These are phyloP conservation scores for Aureobasidium sp. DNA, from an alignment of 2,329 filamentous ascomycete genomes.

Conservation along the genomic window DNA sequence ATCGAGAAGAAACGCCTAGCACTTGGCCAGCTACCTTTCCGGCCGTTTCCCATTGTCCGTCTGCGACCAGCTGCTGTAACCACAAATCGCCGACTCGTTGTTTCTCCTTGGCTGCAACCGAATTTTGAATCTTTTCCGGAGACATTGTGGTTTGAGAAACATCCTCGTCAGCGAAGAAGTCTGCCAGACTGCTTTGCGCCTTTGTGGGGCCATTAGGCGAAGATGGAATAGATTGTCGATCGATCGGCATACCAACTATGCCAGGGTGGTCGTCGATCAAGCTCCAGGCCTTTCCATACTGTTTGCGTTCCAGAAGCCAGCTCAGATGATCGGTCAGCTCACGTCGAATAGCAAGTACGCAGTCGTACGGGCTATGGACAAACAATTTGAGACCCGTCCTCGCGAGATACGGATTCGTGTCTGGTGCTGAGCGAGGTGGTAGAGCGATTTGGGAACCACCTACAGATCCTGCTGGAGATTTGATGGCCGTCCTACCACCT, in stretches of 20 bases:
- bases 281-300: conserved; percentile 82
- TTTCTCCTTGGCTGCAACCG: conserved; percentile 77
- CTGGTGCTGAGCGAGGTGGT: conserved; percentile 17
- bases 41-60: conserved; percentile 67
- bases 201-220: conserved; percentile 41
- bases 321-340: conserved; percentile 77
- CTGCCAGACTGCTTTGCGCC: conserved; percentile 41
- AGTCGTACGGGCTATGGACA: conserved; percentile 94
- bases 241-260: conserved; percentile 39
- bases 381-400: conserved; percentile 71
- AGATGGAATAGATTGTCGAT: conserved; percentile 28
- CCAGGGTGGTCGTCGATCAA: conserved; percentile 85
- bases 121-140: conserved; percentile 51
- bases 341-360: conserved; percentile 81
- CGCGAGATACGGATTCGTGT: conserved; percentile 42
- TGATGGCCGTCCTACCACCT: conserved; percentile 28
- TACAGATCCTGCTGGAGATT: conserved; percentile 31
- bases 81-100: conserved; percentile 85
- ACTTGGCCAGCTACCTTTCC: conserved; percentile 78
- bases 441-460: not conserved
- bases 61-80: conserved; percentile 76
- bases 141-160: conserved; percentile 55
- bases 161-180: conserved; percentile 59
- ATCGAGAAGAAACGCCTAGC: conserved; percentile 67
- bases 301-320: conserved; percentile 77